Conservation (phyloP, 2,329 filamentous ascomycete genomes). For the Claviceps africana region DNA sequence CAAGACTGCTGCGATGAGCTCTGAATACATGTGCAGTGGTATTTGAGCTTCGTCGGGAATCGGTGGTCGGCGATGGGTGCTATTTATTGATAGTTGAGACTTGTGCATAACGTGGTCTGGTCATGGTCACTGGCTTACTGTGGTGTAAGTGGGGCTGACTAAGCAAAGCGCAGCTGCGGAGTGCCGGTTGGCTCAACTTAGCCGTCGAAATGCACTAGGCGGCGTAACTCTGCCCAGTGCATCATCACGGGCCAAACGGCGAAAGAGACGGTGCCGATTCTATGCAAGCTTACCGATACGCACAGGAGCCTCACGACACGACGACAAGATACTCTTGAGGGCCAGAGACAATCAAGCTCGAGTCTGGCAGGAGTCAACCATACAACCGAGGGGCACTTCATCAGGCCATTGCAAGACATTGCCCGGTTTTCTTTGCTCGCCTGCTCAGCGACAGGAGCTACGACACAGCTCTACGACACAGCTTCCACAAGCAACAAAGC, state of each 20-base stretch:
- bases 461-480: no score
- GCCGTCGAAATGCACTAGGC: conserved; percentile 15
- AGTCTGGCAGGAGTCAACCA: neutral
- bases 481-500: neutral
- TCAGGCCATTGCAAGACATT: neutral
- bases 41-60: no score
- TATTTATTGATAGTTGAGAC: no score
- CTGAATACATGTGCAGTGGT: no score
- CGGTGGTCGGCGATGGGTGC: no score
- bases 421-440: neutral
- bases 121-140: no score
- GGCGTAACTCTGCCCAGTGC: conserved; percentile 24
- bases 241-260: conserved; percentile 16
- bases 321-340: neutral
- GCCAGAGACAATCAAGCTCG: neutral
- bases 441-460: neutral
- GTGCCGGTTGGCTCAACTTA: neutral
- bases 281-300: neutral
- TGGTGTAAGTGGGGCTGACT: conserved; percentile 4
- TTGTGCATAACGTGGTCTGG: no score
- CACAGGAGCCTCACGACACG: neutral
- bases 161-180: conserved; percentile 1
- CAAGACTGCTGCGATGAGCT: neutral
- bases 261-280: conserved; percentile 1
- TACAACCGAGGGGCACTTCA: neutral